A percentile compares a stretch with the other conserved stretches of the same genome.
Conservation (phyloP, 139 green algal genomes). For the Dunaliella primolecta region DNA sequence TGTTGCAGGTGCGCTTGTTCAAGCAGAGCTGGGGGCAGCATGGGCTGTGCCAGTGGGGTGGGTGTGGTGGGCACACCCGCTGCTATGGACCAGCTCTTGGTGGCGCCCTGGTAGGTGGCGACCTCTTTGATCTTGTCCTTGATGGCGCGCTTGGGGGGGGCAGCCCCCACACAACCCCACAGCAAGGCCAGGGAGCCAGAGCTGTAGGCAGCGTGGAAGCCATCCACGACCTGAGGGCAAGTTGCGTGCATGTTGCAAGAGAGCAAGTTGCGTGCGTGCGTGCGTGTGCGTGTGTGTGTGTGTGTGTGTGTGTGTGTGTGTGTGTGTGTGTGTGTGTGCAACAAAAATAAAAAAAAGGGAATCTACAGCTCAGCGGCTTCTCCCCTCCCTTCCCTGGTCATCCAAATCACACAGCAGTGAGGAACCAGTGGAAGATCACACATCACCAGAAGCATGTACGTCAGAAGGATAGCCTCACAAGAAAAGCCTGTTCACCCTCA, state of each 20-base stretch:
- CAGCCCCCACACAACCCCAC: slow-evolving; percentile 9
- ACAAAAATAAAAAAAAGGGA: no score
- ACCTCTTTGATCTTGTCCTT: slow-evolving; percentile 36
- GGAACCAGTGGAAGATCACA: no score
- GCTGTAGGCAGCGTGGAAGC: slow-evolving; percentile 43
- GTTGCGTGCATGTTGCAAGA: no score
- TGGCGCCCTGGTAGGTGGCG: slow-evolving; percentile 8
- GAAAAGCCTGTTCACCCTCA: background rate
- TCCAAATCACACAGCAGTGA: no score
- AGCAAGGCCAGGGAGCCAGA: background rate
- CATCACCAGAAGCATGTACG: background rate
- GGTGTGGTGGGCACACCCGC: background rate
- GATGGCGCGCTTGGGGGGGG: slow-evolving; percentile 50
- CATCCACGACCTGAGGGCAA: slow-evolving; percentile 22
- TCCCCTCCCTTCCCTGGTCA: no score
- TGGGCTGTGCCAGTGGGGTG: background rate
- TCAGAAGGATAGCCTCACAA: background rate
- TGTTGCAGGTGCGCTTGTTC: background rate
- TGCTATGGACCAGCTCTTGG: background rate
- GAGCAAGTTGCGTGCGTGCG: no score
- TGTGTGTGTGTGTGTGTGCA: background rate
- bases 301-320: background rate
- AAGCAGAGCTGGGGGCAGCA: background rate
- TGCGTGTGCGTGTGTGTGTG: background rate
- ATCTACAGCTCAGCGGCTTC: no score